phyloP scores from a whole-genome alignment of 768 basidiomycete genomes.

The Lyophyllum shimeji region DNA sequence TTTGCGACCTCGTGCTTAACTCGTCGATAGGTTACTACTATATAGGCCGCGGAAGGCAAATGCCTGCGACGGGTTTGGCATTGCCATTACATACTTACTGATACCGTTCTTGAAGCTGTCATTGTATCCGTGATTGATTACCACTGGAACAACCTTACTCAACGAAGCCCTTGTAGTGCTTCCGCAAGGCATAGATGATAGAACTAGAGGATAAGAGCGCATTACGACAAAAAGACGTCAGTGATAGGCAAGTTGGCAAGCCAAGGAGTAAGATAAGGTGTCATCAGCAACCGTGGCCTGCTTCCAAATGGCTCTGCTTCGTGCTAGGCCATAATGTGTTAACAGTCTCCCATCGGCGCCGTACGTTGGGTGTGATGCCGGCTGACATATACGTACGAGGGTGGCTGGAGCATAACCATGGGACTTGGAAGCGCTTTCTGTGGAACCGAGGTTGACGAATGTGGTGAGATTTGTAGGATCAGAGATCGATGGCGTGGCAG shows the following conservation, averaged over 20 bases:
- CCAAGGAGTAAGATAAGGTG: neutral
- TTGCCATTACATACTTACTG: neutral
- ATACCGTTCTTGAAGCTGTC: constrained; percentile 5
- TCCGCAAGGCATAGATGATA: neutral
- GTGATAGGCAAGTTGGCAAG: neutral
- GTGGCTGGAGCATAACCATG: constrained; percentile 5
- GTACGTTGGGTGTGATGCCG: neutral
- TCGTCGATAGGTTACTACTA: neutral
- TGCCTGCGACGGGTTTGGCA: neutral
- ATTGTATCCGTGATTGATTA: constrained; percentile 9
- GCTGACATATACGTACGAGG: neutral
- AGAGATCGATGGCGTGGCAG: constrained; percentile 20
- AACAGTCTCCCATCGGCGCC: constrained; percentile 1
- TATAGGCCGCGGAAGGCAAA: neutral
- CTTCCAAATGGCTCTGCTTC: neutral
- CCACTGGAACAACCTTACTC: constrained; percentile 6
- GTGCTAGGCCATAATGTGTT: constrained; percentile 2
- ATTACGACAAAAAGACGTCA: neutral
- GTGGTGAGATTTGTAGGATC: constrained; percentile 24
- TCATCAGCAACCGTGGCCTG: neutral
- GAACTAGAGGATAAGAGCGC: neutral
- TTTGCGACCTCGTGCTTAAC: constrained; percentile 5
- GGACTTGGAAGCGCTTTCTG: constrained; percentile 1
- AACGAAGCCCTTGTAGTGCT: constrained; percentile 2
- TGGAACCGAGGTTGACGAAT: constrained; percentile 28